Evolutionary conservation across 176 grass and related monocot species (phyloP), one percentile per base, ranked within the genome.

Genomic region (Luzula sylvatica): DNA sequence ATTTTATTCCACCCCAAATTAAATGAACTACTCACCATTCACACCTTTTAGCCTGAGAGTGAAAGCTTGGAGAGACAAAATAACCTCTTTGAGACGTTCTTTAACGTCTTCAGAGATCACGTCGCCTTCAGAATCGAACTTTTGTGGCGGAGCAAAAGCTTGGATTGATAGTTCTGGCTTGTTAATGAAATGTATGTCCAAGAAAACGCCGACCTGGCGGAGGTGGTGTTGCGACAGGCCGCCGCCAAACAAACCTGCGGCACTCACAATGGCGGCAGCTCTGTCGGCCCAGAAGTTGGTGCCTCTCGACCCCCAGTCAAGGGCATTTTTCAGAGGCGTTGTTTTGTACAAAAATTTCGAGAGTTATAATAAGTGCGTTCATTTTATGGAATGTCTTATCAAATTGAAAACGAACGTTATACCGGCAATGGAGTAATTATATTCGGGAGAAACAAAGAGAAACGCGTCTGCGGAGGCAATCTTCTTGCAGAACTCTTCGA

Each of bases 401-500:
- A n/a, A n/a, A n/a, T n/a, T n/a, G n/a, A n/a, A n/a, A n/a, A n/a
- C n/a, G n/a, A n/a, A n/a, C n/a, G n/a, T n/a, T n/a, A n/a, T 59
- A 94, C 88, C 77, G 3, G 78, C 40, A 44, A 94, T 58, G 45
- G 88, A 94, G 70, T 83, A 94, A 50, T 94, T 94, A 78, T 87
- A 70, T 70, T 94, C 88, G 0, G 82, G 78, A 4, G 88, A 78
- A 28, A 74, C 78, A 58, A 94, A 94, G 20, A 94, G 78, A 68
- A 87, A 62, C 71, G 74, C 65, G 66, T 94, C 82, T 8, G 82
- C 82, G 46, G 14, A 14, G 39, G 18, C 21, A 63, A 94, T 67
- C 17, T 68, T 82, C 12, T 61, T 53, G 35, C 88, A 74, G 75
- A 94, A 87, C 55, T 68, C 72, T 75, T 94, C 72, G 32, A 87